Evolutionary conservation across 352 stramenopile species (phyloP).

Genomic region (Elongisporangium prolatum): DNA sequence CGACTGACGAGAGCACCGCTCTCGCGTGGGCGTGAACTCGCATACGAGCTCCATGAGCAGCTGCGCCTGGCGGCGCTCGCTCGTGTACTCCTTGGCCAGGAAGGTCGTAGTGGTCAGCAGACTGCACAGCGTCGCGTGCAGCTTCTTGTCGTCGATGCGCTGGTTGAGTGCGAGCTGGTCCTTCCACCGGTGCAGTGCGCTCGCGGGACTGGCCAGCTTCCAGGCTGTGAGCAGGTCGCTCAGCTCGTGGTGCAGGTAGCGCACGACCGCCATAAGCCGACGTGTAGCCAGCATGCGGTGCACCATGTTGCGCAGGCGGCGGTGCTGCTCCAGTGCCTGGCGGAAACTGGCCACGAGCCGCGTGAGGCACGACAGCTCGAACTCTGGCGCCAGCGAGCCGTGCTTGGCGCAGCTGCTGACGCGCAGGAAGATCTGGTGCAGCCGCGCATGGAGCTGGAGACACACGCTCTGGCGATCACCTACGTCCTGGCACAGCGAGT

Average conservation of each 20-base stretch:
- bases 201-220: conserved; percentile 20
- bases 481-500: conserved; percentile 34
- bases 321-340: conserved; percentile 30
- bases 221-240: conserved; percentile 26
- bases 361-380: conserved; percentile 31
- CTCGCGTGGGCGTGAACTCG: conserved; percentile 35
- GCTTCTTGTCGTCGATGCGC: conserved; percentile 47
- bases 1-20: conserved; percentile 27
- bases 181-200: conserved; percentile 37
- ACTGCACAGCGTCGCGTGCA: conserved; percentile 51
- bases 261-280: conserved; percentile 31
- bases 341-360: conserved; percentile 43
- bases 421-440: conserved; percentile 46
- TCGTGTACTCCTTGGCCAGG: conserved; percentile 44
- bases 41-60: conserved; percentile 54
- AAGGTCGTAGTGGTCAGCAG: conserved; percentile 51
- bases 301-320: conserved; percentile 33
- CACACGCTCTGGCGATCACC: conserved; percentile 35
- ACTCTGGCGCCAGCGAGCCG: conserved; percentile 12
- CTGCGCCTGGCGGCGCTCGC: conserved; percentile 43
- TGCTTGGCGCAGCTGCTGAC: conserved; percentile 28
- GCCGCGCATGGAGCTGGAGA: conserved; percentile 38
- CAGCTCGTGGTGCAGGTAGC: conserved; percentile 33
- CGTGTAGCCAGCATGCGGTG: conserved; percentile 32
- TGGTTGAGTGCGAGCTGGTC: conserved; percentile 40